Evolutionary conservation across 257 asterid species (phyloP).

Genomic region (Petunia secreta): DNA sequence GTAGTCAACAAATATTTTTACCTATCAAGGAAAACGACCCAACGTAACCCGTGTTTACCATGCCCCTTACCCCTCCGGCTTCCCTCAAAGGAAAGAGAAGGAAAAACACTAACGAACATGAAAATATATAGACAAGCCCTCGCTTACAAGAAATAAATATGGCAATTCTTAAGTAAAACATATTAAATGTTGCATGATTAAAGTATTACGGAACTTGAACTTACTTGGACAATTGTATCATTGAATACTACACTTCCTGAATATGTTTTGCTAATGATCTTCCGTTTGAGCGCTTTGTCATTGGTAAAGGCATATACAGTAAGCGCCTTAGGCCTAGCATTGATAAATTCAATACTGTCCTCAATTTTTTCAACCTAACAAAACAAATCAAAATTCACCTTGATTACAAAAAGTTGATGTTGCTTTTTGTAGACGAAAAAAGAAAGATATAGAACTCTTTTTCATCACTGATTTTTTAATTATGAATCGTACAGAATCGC

Average conservation of each 20-base stretch:
- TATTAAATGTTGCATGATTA: not conserved
- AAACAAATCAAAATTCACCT: not conserved
- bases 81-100: not conserved
- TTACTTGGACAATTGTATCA: conserved; percentile 79
- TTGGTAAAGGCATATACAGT: conserved; percentile 76
- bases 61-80: not conserved
- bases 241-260: conserved; percentile 74
- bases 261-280: conserved; percentile 50
- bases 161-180: not conserved
- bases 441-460: not conserved
- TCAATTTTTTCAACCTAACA: conserved; percentile 70
- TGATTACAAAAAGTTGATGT: not conserved
- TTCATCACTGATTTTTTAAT: not conserved
- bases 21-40: no score
- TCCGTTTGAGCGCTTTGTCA: conserved; percentile 46
- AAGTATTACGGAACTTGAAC: not conserved
- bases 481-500: not conserved
- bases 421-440: not conserved
- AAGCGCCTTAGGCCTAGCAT: conserved; percentile 59
- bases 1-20: no score
- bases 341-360: conserved; percentile 68
- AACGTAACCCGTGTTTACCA: no score
- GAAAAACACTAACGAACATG: not conserved
- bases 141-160: not conserved
- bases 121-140: no score